These are phyloP conservation scores for Amanita polypyramis DNA, from an alignment of 768 basidiomycete genomes.

Conservation along the genomic window DNA sequence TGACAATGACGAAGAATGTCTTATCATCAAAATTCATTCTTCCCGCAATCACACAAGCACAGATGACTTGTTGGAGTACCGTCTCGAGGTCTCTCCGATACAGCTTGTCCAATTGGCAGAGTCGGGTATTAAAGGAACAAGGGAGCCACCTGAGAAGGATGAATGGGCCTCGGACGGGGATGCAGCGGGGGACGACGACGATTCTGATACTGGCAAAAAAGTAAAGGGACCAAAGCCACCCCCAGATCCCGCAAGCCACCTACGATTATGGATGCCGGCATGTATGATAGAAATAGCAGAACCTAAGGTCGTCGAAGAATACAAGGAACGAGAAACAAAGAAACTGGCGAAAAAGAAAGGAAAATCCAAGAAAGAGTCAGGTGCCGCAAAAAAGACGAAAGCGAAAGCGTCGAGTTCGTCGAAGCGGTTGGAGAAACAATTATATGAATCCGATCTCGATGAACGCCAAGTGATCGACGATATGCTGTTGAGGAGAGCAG, in stretches of 20 bases:
- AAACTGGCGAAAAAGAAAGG: slow-evolving; percentile 42
- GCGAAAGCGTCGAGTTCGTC: slow-evolving; percentile 7
- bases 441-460: neutral
- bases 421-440: neutral
- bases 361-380: slow-evolving; percentile 22
- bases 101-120: slow-evolving; percentile 56
- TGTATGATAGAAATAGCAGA: slow-evolving; percentile 62
- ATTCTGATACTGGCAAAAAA: slow-evolving; percentile 17
- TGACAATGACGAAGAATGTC: slow-evolving; percentile 26
- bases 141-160: slow-evolving; percentile 36
- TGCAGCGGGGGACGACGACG: slow-evolving; percentile 32
- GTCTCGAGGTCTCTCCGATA: slow-evolving; percentile 63
- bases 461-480: neutral
- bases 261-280: slow-evolving; percentile 78
- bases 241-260: slow-evolving; percentile 41
- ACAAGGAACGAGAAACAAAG: slow-evolving; percentile 35
- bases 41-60: slow-evolving; percentile 60
- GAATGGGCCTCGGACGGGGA: slow-evolving; percentile 38
- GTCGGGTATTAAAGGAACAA: slow-evolving; percentile 53
- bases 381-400: slow-evolving; percentile 11
- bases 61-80: slow-evolving; percentile 66
- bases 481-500: neutral
- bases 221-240: slow-evolving; percentile 21
- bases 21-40: slow-evolving; percentile 60
- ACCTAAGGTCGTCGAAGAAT: slow-evolving; percentile 53